Evolutionary conservation across 768 basidiomycete species (phyloP).

Genomic region (Suillus hirtellus): DNA sequence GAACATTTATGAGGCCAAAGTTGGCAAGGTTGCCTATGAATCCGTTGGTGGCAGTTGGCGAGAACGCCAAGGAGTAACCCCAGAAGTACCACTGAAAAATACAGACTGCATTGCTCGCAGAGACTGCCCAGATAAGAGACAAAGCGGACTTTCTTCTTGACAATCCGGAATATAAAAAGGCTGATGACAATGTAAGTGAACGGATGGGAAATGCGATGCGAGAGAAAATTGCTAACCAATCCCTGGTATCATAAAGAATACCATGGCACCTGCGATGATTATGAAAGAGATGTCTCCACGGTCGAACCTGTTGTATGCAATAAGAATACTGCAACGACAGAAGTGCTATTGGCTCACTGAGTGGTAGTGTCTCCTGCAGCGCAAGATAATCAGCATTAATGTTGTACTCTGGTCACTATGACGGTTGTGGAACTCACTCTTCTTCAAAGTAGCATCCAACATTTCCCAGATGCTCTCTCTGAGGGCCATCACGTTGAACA

Average conservation of each 20-base stretch:
- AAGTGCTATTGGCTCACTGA: slow-evolving; percentile 28
- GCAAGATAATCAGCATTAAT: slow-evolving; percentile 11
- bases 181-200: slow-evolving; percentile 32
- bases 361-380: slow-evolving; percentile 21
- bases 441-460: background rate
- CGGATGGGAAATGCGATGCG: slow-evolving; percentile 7
- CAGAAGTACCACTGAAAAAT: slow-evolving; percentile 84
- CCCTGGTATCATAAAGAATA: slow-evolving; percentile 77
- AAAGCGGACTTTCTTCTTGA: slow-evolving; percentile 69
- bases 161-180: slow-evolving; percentile 74
- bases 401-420: background rate
- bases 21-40: slow-evolving; percentile 79
- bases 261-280: slow-evolving; percentile 65
- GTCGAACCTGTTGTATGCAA: slow-evolving; percentile 50
- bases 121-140: slow-evolving; percentile 74
- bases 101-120: slow-evolving; percentile 70
- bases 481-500: background rate
- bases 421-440: slow-evolving; percentile 1
- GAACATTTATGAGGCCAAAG: slow-evolving; percentile 74
- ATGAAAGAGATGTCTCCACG: slow-evolving; percentile 74
- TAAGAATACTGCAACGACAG: slow-evolving; percentile 3
- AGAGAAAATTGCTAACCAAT: slow-evolving; percentile 45
- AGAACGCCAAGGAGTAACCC: slow-evolving; percentile 87
- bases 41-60: slow-evolving; percentile 69
- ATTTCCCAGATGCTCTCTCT: background rate